Base-by-base conservation (phyloP, 192 early-diverging fungal genomes). In the Podila verticillata region DNA sequence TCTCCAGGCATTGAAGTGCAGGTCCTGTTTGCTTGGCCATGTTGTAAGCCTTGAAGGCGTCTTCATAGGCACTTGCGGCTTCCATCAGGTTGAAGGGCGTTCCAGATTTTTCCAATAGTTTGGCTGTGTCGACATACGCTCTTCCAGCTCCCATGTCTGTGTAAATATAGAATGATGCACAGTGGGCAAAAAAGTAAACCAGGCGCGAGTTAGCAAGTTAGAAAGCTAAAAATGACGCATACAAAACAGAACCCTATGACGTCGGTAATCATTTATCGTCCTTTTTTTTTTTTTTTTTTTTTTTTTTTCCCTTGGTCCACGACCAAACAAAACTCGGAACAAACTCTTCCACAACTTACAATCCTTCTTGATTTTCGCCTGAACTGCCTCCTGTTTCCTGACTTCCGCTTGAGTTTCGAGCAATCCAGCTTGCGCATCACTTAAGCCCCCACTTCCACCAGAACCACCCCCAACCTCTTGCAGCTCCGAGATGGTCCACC, bases 21-120 rank as follows among this genome's bases (percentile, higher is more conserved):
- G 74, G 73, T 49, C 62, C 68, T 63, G 61, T 58, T 24, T 79
- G 69, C 47, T 82, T 74, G 19, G 61, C 49, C 74, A 82, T 81
- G 57, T 84, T 72, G 57, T 72, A 81, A 1, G 84, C 56, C 61
- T 82, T 82, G 58, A 65, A 84, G 7, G 78, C 84, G 36, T 84
- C 74, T 61, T 84, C 84, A 51, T 84, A 84, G 28, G 79, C 80
- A 29, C 63, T 60, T 49, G 79, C 84, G 51, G 84, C 84, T 20
- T 84, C 79, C 48, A 82, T 66, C 24, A 70, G 24, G 58, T 72
- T 82, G 65, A 72, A 66, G 44, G 74, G 49, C 31, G 73, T 67
- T 7, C 71, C 74, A 51, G 49, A 31, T 29, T 82, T 77, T 63
- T 82, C 60, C 61, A 71, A 84, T 35, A 66, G 56, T 24, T 84